Base-by-base conservation (phyloP, 495 filamentous ascomycete genomes). In the Opeltia flavorubescens region DNA sequence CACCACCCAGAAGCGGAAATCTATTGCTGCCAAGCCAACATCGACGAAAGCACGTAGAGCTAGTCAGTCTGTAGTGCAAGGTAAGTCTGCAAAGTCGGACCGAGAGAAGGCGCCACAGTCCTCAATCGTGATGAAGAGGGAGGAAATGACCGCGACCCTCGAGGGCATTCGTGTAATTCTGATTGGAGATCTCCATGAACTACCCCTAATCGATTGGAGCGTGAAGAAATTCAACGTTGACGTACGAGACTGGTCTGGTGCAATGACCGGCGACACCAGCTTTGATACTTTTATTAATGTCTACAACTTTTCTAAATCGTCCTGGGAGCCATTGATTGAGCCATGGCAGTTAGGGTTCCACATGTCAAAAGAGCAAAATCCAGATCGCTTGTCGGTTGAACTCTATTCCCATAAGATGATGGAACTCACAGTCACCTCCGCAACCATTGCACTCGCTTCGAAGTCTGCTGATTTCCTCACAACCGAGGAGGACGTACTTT, bases 271-370 rank as follows among this genome's bases (percentile, higher is more conserved):
- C 2, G 88, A 95, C 57, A 85, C 86, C 0, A 86, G 69, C 28
- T 80, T 96, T 45, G 86, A 96, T 53, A 88, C 86, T 48, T 95
- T 91, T 62, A 71, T 93, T 55, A 98, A 96, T 59, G 80, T 96
- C 43, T 96, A 93, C 70, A 98, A 96, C 62, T 98, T 98, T 63
- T 89, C 91, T 18, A 96, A 98, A 61, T 96, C 93, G 1, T 84
- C 87, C 7, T 98, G 91, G 91, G 91, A 96, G 61, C 91, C 91
- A 7, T 67, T 98, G 27, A 81, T 96, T 23, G 91, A 98, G 61
- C 91, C 93, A 27, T 98, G 91, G 91, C 80, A 91, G 50, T 66
- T 96, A 18, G 89, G 89, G 24, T 80, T 96, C 55, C 86, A 91
- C 45, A 74, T 96, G 65, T 81, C 86, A 9, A 86, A 80, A 56